Evolutionary conservation across 345 rosid species (phyloP), one percentile per base, ranked within the genome.

Genomic region (Heritiera littoralis): DNA sequence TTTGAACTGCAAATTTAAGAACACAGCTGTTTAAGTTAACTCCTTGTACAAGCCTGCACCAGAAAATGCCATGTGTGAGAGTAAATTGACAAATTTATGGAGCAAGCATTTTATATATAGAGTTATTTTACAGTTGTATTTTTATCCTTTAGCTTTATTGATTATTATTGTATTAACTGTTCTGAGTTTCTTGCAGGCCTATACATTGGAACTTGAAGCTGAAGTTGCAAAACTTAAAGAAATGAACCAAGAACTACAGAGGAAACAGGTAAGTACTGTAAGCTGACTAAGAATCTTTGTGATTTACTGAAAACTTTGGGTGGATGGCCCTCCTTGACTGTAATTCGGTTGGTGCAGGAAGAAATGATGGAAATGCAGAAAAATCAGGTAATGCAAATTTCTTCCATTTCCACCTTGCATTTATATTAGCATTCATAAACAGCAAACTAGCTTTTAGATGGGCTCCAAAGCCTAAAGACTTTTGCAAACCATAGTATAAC

Each of bases 131-230:
- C 38, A 35, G 38, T 55, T 54, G 58, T 54, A 18, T 18, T 18
- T 17, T 55, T 55, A 17, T 55, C n/a, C 9, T 1, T 55, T 55
- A 55, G 7, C 17, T 66, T 15, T 30, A 28, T 23, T 60, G 35
- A 10, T 65, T 3, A 64, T 28, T 23, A 14, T 15, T 28, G 60
- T 15, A 43, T 41, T 5, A 38, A 55, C 55, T 67, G 3, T 63
- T 59, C 81, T 45, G 49, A 66, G 80, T 72, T 68, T 69, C 51
- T 84, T 69, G 76, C 86, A 97, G 99, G 99, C 99, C 17, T 97
- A 97, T 76, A 94, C 98, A 1, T 69, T 89, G 90, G 98, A 97
- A 83, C 86, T 97, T 80, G 99, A 97, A 88, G 93, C 91, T 80
- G 98, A 94, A 85, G 85, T 97, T 76, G 94, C 93, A 52, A 92